These are phyloP conservation scores for Cladophialophora exuberans DNA, from an alignment of 2,329 filamentous ascomycete genomes.

Conservation along the genomic window DNA sequence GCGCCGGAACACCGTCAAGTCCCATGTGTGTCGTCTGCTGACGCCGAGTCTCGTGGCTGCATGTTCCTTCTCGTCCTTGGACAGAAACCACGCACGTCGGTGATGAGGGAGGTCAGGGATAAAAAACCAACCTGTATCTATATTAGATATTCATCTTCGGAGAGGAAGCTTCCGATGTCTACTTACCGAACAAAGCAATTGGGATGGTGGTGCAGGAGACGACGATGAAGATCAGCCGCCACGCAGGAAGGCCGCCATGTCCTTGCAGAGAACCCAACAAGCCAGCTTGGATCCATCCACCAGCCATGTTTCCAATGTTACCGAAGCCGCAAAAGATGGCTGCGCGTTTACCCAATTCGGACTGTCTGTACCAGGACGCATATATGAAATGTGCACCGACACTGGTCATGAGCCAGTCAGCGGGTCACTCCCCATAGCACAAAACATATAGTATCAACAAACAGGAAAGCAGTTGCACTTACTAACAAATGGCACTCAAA, in stretches of 20 bases:
- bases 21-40: constrained; percentile 3
- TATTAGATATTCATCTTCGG: neutral
- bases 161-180: neutral
- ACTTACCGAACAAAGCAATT: constrained; percentile 44
- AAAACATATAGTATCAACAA: neutral
- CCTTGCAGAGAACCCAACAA: constrained; percentile 43
- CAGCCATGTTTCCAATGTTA: constrained; percentile 49
- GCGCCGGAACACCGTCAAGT: constrained; percentile 37
- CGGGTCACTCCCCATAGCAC: too few species aligned
- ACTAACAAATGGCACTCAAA: constrained; percentile 50
- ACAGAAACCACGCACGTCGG: constrained; percentile 46
- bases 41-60: neutral
- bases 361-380: constrained; percentile 50
- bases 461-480: constrained; percentile 23
- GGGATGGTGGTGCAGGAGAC: constrained; percentile 49
- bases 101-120: constrained; percentile 50
- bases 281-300: constrained; percentile 51
- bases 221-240: constrained; percentile 51
- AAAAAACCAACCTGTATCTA: constrained; percentile 46
- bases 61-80: constrained; percentile 3
- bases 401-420: constrained; percentile 24
- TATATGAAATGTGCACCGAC: constrained; percentile 51
- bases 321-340: constrained; percentile 46
- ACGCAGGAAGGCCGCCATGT: constrained; percentile 42
- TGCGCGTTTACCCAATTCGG: constrained; percentile 42